Evolutionary conservation across 2,329 filamentous ascomycete species (phyloP).

Genomic region (Fusarium chaquense): DNA sequence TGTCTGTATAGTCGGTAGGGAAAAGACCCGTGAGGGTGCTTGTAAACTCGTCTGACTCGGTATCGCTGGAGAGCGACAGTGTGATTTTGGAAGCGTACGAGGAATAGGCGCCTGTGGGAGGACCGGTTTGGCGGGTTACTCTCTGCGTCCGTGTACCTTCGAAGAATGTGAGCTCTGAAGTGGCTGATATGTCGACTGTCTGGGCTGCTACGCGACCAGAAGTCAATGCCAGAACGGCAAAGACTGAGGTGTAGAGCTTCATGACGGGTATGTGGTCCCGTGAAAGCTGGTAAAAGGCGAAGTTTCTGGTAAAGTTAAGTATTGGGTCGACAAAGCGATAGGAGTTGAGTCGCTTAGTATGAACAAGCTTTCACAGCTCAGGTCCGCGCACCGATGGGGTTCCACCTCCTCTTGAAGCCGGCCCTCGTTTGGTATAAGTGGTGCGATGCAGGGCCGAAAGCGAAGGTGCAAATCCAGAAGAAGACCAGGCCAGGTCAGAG

Average conservation of each 20-base stretch:
- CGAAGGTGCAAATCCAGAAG: slow-evolving; percentile 1
- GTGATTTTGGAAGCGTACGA: slow-evolving; percentile 47
- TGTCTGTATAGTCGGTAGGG: slow-evolving; percentile 52
- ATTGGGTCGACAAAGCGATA: slow-evolving; percentile 11
- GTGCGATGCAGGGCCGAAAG: slow-evolving; percentile 7
- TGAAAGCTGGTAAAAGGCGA: not conserved
- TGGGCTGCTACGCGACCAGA: slow-evolving; percentile 45
- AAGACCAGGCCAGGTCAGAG: slow-evolving; percentile 1
- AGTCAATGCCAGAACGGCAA: slow-evolving; percentile 44
- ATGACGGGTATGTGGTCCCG: slow-evolving; percentile 33
- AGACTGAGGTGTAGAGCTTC: slow-evolving; percentile 40
- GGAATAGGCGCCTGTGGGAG: slow-evolving; percentile 46
- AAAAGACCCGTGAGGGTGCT: slow-evolving; percentile 60
- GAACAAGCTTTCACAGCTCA: slow-evolving; percentile 22
- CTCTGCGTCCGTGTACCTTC: slow-evolving; percentile 54
- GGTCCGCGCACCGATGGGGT: slow-evolving; percentile 5
- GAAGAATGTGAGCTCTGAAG: slow-evolving; percentile 54
- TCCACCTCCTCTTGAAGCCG: not conserved
- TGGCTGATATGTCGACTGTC: slow-evolving; percentile 49
- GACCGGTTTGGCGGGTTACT: slow-evolving; percentile 54
- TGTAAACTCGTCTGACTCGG: slow-evolving; percentile 50
- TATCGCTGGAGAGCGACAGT: slow-evolving; percentile 24
- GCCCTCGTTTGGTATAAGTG: slow-evolving; percentile 8
- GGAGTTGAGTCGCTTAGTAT: slow-evolving; percentile 17
- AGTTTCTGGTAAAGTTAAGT: slow-evolving; percentile 4